Base-by-base conservation (phyloP, 2,329 filamentous ascomycete species). In the Cladophialophora chaetospira region DNA sequence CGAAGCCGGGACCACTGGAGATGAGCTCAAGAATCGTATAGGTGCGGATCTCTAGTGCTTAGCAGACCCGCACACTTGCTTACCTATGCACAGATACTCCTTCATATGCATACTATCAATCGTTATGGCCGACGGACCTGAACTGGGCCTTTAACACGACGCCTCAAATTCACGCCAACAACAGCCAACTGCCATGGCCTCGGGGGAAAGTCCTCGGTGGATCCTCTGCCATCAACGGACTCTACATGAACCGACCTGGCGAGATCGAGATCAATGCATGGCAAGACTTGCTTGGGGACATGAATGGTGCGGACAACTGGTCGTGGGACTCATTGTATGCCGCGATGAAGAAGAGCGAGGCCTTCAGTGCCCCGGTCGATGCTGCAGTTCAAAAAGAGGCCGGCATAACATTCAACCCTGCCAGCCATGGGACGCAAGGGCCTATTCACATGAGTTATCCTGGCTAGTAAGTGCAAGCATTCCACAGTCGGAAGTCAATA, bases 401-500 rank as follows among this genome's bases (percentile, higher is more conserved):
- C 54, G 67, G 70, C 10, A 70, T 77, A 28, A 67, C 71, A 2
- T 76, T 73, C 45, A 71, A 79, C 43, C 53, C 63, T 13, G 63
- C 63, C 3, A 68, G 71, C 5, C 72, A 81, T 40, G 80, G 79
- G 65, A 70, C 23, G 6, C 63, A 64, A 3, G 80, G 81, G 0
- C 79, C 79, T 1, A 72, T 82, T 26, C 75, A 80, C 6, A 68
- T 77, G 28, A 78, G 76, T 3, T 81, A 78, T 58, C 69, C 75
- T 8, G 63, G 65, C 42, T 75, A 67, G 56, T 67, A 71, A 25
- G 58, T 52, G 28, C 44, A 50, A 3, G 28, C 25, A 21, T 48
- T 56, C 15, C 40, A 44, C 48, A 42, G 8, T 25, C n/a, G 26
- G 45, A 17, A 6, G 2, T 21, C 13, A 10, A 49, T 9, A 31